phyloP scores from a whole-genome alignment of 352 stramenopile species.

The Globisporangium heterothallicum region DNA sequence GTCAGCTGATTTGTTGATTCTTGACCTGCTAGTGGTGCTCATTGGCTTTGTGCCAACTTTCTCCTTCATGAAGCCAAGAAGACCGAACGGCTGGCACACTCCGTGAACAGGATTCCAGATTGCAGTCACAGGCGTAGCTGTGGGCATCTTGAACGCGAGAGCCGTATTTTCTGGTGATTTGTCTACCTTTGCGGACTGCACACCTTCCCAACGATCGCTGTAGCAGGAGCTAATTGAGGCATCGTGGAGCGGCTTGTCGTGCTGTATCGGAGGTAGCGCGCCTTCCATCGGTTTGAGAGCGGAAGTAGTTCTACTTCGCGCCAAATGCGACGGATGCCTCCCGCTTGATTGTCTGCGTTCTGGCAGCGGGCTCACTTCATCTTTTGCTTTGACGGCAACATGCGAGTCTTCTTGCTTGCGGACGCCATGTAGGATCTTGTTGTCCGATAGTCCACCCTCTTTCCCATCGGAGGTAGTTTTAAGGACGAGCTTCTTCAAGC shows the following conservation, averaged over 20 bases:
- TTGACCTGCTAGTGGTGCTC: background rate
- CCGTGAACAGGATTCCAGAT: conserved; percentile 77
- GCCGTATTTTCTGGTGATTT: conserved; percentile 15
- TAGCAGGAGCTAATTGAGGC: conserved; percentile 7
- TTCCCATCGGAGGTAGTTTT: background rate
- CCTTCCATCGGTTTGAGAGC: conserved; percentile 1
- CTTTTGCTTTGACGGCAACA: background rate
- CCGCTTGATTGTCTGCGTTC: conserved; percentile 2
- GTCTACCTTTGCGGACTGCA: conserved; percentile 23
- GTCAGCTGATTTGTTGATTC: conserved; percentile 3
- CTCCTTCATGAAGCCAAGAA: conserved; percentile 62
- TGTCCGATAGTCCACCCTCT: too few species aligned
- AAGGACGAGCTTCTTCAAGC: conserved; percentile 2
- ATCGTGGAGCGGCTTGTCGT: conserved; percentile 10
- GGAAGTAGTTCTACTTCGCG: conserved; percentile 1
- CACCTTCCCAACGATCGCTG: background rate
- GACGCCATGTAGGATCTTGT: too few species aligned
- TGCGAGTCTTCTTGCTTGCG: too few species aligned
- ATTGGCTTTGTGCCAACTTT: background rate
- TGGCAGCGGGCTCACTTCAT: background rate
- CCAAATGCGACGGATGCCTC: background rate
- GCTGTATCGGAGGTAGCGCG: background rate
- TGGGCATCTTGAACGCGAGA: conserved; percentile 2
- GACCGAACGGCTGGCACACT: conserved; percentile 63
- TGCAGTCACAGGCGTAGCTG: conserved; percentile 11